Base-by-base conservation (phyloP, 169 alveolate species). In the Plasmodium yoelii region DNA sequence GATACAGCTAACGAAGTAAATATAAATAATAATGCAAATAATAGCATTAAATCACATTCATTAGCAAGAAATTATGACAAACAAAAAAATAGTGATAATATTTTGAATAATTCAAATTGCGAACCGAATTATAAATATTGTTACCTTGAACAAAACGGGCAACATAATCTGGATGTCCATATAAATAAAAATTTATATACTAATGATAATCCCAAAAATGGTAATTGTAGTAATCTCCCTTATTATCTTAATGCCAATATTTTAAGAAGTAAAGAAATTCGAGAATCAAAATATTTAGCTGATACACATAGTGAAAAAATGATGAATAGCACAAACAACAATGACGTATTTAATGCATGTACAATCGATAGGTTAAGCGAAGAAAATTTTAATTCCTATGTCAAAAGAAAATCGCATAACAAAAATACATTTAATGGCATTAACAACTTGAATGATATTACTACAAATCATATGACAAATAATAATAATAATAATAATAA, bases 281-380 rank as follows among this genome's bases (percentile, higher is more conserved):
- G 59, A 8, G 8, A 59, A 19, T 22, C 74, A 51, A 49, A 24
- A 49, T 67, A 80, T 42, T 28, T 80, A 80, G 68, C 53, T 3
- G 90, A 80, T 46, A 80, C 90, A 9, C 65, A 67, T 26, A 80
- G 90, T 71, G 90, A 80, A 51, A 53, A 67, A 69, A 64, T 75
- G 71, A 39, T 51, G 60, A 77, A 77, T 47, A 26, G 46, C 44
- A 8, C 34, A 47, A 75, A 55, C 15, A 67, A 80, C 28, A 80
- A 46, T 46, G 90, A 80, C 26, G 8, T 65, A 24, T 65, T 67
- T 15, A 57, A 80, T 18, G 15, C 82, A 9, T 53, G 80, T 55
- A 34, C 63, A 15, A 10, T 56, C 26, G 90, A 80, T 8, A 12
- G 57, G 34, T 49, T 60, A 15, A 80, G 82, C 68, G 90, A 80